phyloP scores from a whole-genome alignment of 345 rosid genomes.

The Sisymbrium altissimum region DNA sequence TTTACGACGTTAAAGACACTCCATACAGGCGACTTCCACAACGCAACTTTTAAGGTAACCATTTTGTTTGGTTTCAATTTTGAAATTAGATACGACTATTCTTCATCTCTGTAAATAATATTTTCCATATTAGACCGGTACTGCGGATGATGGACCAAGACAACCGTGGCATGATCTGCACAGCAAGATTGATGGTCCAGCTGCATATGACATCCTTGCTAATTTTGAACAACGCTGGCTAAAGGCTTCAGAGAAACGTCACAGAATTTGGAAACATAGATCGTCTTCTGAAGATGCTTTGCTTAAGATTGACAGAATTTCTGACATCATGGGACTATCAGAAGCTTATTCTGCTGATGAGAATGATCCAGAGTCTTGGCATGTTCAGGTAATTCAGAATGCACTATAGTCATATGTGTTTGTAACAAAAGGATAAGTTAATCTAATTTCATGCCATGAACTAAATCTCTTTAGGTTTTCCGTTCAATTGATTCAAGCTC shows the following conservation, averaged over 20 bases:
- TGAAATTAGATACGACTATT: neutral
- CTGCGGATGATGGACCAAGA: constrained; percentile 67
- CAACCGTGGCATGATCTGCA: constrained; percentile 98
- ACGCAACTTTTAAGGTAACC: constrained; percentile 60
- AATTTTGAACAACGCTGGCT: constrained; percentile 93
- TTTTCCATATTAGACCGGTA: constrained; percentile 42
- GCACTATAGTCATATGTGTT: neutral
- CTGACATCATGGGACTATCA: constrained; percentile 55
- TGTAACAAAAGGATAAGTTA: neutral
- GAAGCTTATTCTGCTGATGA: constrained; percentile 45
- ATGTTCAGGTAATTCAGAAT: constrained; percentile 61
- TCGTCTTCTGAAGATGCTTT: constrained; percentile 63
- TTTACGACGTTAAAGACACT: constrained; percentile 52
- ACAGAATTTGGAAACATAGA: constrained; percentile 54
- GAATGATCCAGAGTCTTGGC: constrained; percentile 74
- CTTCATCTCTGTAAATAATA: neutral
- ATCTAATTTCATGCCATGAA: neutral
- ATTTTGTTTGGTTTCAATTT: constrained; percentile 1
- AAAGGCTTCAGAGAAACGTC: constrained; percentile 64
- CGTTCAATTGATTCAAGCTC: constrained; percentile 93
- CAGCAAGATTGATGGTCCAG: constrained; percentile 80
- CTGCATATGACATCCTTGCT: constrained; percentile 80
- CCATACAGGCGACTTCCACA: constrained; percentile 55
- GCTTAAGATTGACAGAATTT: constrained; percentile 72
- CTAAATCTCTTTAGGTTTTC: constrained; percentile 47